phyloP scores from a whole-genome alignment of 148 eudicot species.

The Agrostemma githago region DNA sequence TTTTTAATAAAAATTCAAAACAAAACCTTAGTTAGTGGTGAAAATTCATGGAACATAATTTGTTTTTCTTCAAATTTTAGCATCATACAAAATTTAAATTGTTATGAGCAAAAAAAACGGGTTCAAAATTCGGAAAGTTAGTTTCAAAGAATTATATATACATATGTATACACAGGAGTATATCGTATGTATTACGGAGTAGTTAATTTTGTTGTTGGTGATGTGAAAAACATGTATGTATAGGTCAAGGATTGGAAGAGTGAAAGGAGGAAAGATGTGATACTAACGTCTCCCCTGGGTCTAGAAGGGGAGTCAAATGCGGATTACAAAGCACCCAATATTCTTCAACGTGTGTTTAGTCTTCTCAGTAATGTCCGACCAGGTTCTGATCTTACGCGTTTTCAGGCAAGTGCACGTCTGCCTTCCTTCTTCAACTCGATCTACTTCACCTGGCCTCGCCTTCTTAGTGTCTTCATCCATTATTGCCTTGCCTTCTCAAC shows the following conservation, averaged over 20 bases:
- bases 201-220: not conserved
- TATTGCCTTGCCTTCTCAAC: not conserved
- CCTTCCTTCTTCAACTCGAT: not conserved
- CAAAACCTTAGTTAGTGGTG: too few species aligned
- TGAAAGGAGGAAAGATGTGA: constrained; percentile 17
- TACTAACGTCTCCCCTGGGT: constrained; percentile 54
- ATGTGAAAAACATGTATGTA: not conserved
- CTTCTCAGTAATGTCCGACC: constrained; percentile 52
- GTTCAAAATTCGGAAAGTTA: too few species aligned
- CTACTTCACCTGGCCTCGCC: too few species aligned
- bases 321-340: constrained; percentile 53
- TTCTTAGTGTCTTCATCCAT: not conserved
- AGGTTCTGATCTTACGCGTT: constrained; percentile 68
- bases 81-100: too few species aligned
- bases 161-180: too few species aligned
- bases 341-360: constrained; percentile 49
- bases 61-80: too few species aligned
- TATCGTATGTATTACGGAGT: too few species aligned
- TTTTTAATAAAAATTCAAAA: too few species aligned
- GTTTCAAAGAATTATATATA: too few species aligned
- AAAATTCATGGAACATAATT: too few species aligned
- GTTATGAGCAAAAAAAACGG: too few species aligned
- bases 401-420: constrained; percentile 34
- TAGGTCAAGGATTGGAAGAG: constrained; percentile 15
- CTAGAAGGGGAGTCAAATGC: constrained; percentile 34